These are phyloP conservation scores for Coccinonectria pachysandricola DNA, from an alignment of 2,329 filamentous ascomycete genomes.

Conservation along the genomic window DNA sequence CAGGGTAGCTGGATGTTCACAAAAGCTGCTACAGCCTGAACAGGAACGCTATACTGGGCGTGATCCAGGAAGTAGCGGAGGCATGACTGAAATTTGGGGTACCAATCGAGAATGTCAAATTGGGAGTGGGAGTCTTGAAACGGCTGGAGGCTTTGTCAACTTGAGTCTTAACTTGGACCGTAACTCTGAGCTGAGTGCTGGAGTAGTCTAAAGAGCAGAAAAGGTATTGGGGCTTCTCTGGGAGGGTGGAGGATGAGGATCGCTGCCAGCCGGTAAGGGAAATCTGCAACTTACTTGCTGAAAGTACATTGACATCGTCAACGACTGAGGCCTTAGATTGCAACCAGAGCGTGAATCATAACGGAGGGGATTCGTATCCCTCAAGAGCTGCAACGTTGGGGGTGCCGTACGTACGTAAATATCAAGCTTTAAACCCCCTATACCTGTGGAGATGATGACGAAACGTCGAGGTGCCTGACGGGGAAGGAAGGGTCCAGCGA, in stretches of 20 bases:
- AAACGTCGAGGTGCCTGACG: too few relatives aligned
- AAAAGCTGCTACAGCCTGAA: constrained; percentile 82
- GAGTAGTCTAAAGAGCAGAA: too few relatives aligned
- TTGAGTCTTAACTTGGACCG: too few relatives aligned
- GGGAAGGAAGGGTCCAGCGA: too few relatives aligned
- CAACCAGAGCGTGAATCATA: constrained; percentile 2
- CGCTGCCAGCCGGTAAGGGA: constrained; percentile 4
- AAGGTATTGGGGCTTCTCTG: too few relatives aligned
- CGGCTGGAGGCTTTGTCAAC: too few relatives aligned
- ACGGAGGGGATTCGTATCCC: constrained; percentile 1
- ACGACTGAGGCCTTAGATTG: constrained; percentile 1
- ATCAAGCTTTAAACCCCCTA: too few relatives aligned
- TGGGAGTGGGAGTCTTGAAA: constrained; percentile 37
- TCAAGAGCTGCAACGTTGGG: too few relatives aligned
- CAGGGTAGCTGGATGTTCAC: constrained; percentile 87
- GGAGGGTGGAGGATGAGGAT: too few relatives aligned
- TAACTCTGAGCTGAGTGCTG: too few relatives aligned
- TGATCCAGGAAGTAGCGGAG: constrained; percentile 85
- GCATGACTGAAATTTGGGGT: constrained; percentile 82
- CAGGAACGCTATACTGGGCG: constrained; percentile 70
- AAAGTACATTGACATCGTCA: constrained; percentile 16
- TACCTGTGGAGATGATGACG: too few relatives aligned
- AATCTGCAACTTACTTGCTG: constrained; percentile 11
- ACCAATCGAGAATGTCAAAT: constrained; percentile 86
- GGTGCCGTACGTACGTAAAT: too few relatives aligned